Evolutionary conservation across 768 basidiomycete genomes (phyloP).

Genomic region (Strobilomyces dryophilus): DNA sequence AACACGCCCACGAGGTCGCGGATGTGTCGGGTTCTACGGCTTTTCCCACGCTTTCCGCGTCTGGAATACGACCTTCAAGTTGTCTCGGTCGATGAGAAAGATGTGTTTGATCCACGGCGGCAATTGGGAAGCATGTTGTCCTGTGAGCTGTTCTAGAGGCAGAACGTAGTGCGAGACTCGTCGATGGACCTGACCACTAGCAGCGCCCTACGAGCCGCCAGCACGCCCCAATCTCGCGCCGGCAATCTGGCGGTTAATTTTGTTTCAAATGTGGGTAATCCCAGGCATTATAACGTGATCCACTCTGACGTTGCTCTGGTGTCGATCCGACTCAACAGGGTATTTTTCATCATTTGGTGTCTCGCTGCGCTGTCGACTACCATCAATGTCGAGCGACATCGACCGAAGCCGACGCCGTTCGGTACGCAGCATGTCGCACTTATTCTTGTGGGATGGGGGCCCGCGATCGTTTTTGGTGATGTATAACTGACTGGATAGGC

Average conservation of each 20-base stretch:
- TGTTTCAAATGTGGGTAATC: constrained; percentile 47
- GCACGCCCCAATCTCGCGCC: constrained; percentile 30
- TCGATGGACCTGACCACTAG: constrained; percentile 5
- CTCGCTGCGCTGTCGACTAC: constrained; percentile 49
- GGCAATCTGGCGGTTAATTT: constrained; percentile 47
- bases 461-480: constrained; percentile 50
- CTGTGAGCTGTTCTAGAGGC: constrained; percentile 7
- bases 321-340: constrained; percentile 21
- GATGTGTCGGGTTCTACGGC: background rate
- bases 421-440: constrained; percentile 65
- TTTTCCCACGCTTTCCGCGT: background rate
- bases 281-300: background rate
- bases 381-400: constrained; percentile 42
- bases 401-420: constrained; percentile 44
- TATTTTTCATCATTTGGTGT: constrained; percentile 43
- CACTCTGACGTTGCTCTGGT: background rate
- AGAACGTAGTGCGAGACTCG: background rate
- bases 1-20: background rate
- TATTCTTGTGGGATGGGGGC: constrained; percentile 57
- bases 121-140: constrained; percentile 1
- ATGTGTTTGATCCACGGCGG: background rate
- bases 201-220: background rate
- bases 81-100: background rate
- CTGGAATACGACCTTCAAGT: background rate
- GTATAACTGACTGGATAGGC: background rate